Base-by-base conservation (phyloP, 116 monocot genomes). In the Iris pallida region DNA sequence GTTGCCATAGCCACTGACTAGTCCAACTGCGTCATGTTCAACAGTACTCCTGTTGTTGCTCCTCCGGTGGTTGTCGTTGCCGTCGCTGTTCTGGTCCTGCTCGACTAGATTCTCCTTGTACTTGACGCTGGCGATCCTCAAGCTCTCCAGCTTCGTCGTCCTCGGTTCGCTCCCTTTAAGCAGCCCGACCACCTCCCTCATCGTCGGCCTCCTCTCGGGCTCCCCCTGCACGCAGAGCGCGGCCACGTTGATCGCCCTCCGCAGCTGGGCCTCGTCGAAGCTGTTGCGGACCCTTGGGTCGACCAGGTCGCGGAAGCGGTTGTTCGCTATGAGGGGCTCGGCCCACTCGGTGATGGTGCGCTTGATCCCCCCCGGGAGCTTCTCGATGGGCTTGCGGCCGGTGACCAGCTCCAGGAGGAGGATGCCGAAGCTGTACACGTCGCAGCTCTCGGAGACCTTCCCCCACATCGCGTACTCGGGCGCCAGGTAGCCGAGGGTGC, bases 401-500 rank as follows among this genome's bases (percentile, higher is more conserved):
- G 81, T 68, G 59, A 81, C 59, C 42, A 81, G 62, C 69, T 81
- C 76, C 42, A 81, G 76, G 66, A 80, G 67, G 47, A 80, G 75
- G 65, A 81, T 72, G 45, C 81, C 73, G 68, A 81, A 81, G 73
- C 73, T 76, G 81, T 81, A 81, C 45, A 81, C 76, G 69, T 81
- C 73, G 69, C 73, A 81, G 64, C 69, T 64, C 40, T 69, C 76
- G 64, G 81, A 81, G 58, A 76, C 76, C 8, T 76, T 76, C 48
- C 81, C 81, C 76, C 76, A 81, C 81, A 81, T 81, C 46, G 81
- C 81, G 73, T 81, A 81, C 47, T 81, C 81, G 7, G 81, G 81
- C 54, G 81, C 72, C 47, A 81, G 76, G 72, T 81, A 76, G 1
- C 76, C 76, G 19, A 81, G 76, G 5, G 81, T 76, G 53, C 81